Percentiles rank a stretch among this genome's conserved stretches.
phyloP scores from a whole-genome alignment of 768 basidiomycete species.

The Lactifluus volemus region DNA sequence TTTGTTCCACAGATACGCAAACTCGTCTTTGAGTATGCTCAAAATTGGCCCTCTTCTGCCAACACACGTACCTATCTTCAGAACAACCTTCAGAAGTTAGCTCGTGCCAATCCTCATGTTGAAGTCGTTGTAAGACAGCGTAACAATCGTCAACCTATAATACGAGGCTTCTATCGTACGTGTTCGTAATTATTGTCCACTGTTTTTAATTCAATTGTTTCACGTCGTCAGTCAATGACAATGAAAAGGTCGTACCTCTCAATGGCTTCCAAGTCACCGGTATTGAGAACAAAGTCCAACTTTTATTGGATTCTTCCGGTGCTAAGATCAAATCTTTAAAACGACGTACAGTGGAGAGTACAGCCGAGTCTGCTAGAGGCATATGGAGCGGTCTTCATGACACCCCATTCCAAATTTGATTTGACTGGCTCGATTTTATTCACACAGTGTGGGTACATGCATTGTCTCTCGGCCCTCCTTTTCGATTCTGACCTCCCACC shows the following conservation, averaged over 20 bases:
- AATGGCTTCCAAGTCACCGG: conserved; percentile 65
- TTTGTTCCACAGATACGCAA: conserved; percentile 78
- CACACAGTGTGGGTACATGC: conserved; percentile 4
- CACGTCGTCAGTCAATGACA: conserved; percentile 58
- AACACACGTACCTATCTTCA: conserved; percentile 63
- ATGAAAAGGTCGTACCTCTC: conserved; percentile 82
- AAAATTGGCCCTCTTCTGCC: conserved; percentile 68
- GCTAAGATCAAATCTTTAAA: conserved; percentile 78
- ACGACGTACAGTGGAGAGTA: conserved; percentile 63
- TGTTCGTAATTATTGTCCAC: conserved; percentile 3
- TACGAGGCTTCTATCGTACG: conserved; percentile 77
- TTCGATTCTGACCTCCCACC: not conserved
- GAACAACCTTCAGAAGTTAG: conserved; percentile 54
- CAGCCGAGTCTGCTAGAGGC: conserved; percentile 72
- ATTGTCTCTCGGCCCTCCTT: not conserved
- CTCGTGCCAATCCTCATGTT: conserved; percentile 68
- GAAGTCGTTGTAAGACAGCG: conserved; percentile 78
- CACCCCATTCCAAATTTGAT: conserved; percentile 48
- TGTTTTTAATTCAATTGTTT: not conserved
- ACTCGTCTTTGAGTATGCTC: conserved; percentile 83
- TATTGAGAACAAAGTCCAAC: conserved; percentile 69
- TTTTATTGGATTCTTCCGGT: conserved; percentile 82
- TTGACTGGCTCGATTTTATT: not conserved
- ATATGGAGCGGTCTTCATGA: conserved; percentile 87
- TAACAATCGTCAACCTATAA: conserved; percentile 66